These are phyloP conservation scores for Centrapalus pauciflorus DNA, from an alignment of 129 eudicot genomes.

Conservation along the genomic window DNA sequence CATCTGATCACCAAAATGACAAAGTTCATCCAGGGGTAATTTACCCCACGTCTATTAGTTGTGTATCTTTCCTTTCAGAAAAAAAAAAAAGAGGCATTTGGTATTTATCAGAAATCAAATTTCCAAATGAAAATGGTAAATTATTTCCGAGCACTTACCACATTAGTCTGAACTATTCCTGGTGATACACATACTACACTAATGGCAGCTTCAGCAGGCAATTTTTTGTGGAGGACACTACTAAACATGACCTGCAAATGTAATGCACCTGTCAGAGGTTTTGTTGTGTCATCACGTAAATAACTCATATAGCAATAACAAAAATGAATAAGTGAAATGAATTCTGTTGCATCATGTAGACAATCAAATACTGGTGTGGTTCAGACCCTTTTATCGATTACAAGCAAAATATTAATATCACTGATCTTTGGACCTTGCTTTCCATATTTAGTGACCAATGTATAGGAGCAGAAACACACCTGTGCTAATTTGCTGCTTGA, in stretches of 20 bases:
- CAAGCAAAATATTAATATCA: background rate
- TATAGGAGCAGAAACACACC: constrained; percentile 38
- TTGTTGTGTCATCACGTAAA: too few species aligned
- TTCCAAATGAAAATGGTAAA: background rate
- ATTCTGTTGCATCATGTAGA: background rate
- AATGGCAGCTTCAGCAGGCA: constrained; percentile 92
- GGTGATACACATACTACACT: constrained; percentile 86
- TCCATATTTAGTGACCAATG: background rate
- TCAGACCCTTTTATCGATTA: background rate
- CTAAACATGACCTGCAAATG: constrained; percentile 89
- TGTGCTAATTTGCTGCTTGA: constrained; percentile 93
- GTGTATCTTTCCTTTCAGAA: background rate
- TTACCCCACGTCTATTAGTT: background rate
- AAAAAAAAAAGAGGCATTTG: background rate
- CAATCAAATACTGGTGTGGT: background rate
- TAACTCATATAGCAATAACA: too few species aligned
- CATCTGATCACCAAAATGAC: constrained; percentile 5
- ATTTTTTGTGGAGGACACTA: constrained; percentile 72
- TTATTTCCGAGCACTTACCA: constrained; percentile 49
- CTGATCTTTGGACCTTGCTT: background rate
- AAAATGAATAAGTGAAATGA: too few species aligned
- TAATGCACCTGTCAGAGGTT: background rate
- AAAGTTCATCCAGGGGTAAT: background rate
- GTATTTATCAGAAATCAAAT: background rate
- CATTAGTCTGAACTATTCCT: constrained; percentile 94